Evolutionary conservation across 805 yeast genomes (phyloP).

Genomic region (Candida anglica): DNA sequence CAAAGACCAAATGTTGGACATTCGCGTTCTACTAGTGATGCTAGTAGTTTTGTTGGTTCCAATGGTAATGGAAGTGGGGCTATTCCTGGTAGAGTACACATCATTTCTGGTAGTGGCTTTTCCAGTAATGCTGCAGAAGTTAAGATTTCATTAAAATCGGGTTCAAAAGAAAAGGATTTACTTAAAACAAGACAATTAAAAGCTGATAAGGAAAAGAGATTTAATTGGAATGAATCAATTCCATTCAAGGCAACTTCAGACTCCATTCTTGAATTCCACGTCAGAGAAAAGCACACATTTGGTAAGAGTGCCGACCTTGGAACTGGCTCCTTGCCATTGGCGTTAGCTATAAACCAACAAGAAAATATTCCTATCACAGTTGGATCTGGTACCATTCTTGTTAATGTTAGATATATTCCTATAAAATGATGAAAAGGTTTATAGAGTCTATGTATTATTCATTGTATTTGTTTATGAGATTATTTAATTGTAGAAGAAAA

Average conservation of each 20-base stretch:
- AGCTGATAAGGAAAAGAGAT: constrained; percentile 36
- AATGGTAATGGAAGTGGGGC: constrained; percentile 26
- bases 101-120: constrained; percentile 46
- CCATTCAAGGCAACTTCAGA: constrained; percentile 65
- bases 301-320: constrained; percentile 70
- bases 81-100: constrained; percentile 52
- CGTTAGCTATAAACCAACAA: constrained; percentile 44
- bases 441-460: too few species aligned
- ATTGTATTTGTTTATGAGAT: too few species aligned
- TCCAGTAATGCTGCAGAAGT: constrained; percentile 41
- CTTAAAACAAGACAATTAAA: constrained; percentile 62
- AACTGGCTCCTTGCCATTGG: constrained; percentile 47
- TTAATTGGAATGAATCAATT: constrained; percentile 59
- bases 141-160: constrained; percentile 47
- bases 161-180: constrained; percentile 50
- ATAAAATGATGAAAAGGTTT: too few species aligned
- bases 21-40: constrained; percentile 21
- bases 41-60: constrained; percentile 31
- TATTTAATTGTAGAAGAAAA: too few species aligned
- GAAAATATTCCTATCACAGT: constrained; percentile 35
- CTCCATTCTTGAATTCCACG: constrained; percentile 55
- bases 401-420: constrained; percentile 30
- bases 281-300: constrained; percentile 65
- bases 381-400: constrained; percentile 38
- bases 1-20: constrained; percentile 27